Conservation (phyloP, 2,329 filamentous ascomycete genomes). For the Aureobasidium sp. region DNA sequence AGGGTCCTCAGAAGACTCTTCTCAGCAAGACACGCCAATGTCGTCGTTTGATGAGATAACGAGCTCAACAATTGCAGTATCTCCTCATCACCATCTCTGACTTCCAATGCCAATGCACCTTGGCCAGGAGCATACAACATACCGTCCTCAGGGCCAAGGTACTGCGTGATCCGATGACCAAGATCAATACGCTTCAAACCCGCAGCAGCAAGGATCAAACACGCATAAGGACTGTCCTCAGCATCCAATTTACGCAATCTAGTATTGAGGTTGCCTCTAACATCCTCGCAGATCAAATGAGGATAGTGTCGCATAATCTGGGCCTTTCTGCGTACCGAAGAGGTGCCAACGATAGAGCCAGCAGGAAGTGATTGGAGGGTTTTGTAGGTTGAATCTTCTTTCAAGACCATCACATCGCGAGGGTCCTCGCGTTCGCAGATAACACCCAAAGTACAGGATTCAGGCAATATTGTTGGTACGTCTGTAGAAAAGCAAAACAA, state of each 20-base stretch:
- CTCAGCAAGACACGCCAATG: conserved; percentile 67
- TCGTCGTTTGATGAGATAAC: conserved; percentile 58
- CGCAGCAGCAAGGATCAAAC: conserved; percentile 77
- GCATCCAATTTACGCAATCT: conserved; percentile 75
- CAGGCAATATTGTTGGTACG: conserved; percentile 78
- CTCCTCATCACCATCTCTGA: conserved; percentile 59
- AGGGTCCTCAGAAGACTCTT: conserved; percentile 74
- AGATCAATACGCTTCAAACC: conserved; percentile 69
- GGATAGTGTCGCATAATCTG: conserved; percentile 72
- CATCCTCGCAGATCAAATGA: conserved; percentile 65
- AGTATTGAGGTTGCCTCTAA: conserved; percentile 83
- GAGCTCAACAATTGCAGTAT: conserved; percentile 53
- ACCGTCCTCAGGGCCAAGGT: conserved; percentile 61
- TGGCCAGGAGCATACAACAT: conserved; percentile 87
- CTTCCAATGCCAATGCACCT: conserved; percentile 77
- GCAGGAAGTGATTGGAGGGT: conserved; percentile 65
- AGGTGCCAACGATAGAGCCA: conserved; percentile 77
- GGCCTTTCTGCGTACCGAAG: conserved; percentile 75
- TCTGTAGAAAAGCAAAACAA: conserved; percentile 43
- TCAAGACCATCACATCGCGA: conserved; percentile 38
- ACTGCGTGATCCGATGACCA: conserved; percentile 66
- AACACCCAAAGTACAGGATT: conserved; percentile 64
- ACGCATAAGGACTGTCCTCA: conserved; percentile 62
- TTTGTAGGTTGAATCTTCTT: conserved; percentile 46
- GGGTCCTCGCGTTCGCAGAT: conserved; percentile 63